A percentile compares a stretch with the other conserved stretches of the same genome.
These are phyloP conservation scores for Phoma sp. DNA, from an alignment of 2,329 filamentous ascomycete species.

Conservation along the genomic window DNA sequence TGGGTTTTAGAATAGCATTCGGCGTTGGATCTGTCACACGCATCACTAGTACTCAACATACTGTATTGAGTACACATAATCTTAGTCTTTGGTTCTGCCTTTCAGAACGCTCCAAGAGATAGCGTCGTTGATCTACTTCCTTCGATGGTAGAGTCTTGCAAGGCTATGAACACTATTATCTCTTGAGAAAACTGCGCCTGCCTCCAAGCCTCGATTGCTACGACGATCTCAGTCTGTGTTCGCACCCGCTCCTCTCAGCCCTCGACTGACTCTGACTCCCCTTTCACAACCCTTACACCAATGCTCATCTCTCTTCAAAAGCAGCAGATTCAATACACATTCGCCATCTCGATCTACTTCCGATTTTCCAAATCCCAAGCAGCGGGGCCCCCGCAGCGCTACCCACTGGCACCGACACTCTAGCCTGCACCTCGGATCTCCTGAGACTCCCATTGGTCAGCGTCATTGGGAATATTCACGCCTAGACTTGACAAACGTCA, in stretches of 20 bases:
- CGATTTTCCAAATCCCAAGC: neutral
- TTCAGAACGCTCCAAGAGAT: neutral
- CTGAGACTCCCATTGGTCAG: neutral
- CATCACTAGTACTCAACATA: neutral
- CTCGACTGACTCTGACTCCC: no score
- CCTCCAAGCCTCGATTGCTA: no score
- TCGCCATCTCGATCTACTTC: neutral
- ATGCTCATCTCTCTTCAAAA: no score
- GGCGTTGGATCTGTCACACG: neutral
- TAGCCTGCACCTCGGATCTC: conserved; percentile 3
- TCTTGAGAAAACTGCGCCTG: no score
- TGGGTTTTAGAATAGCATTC: neutral
- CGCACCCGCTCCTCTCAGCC: no score
- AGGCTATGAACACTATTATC: no score
- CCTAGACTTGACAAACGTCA: neutral
- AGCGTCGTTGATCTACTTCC: no score
- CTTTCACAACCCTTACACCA: neutral
- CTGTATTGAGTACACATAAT: conserved; percentile 6
- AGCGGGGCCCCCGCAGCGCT: conserved; percentile 9
- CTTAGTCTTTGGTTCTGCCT: neutral
- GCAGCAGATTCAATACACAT: no score
- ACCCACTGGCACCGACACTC: neutral
- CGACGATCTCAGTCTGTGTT: no score
- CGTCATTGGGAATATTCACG: neutral
- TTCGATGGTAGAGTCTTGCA: neutral